Percentiles rank a stretch among this genome's conserved stretches.
Conservation (phyloP, 352 stramenopile species). For the Phytophthora europaea region DNA sequence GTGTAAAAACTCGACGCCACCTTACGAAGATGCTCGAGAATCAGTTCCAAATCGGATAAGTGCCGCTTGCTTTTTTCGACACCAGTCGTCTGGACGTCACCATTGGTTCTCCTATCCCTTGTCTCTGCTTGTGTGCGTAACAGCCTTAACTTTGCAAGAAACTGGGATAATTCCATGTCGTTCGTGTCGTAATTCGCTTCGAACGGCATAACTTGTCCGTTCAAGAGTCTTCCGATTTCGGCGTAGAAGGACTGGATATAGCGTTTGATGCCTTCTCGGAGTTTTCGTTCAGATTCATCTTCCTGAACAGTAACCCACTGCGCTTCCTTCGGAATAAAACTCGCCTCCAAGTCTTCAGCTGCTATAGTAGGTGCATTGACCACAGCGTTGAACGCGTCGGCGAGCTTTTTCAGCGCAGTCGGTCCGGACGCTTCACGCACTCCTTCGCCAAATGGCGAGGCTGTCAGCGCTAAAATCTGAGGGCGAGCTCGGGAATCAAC, state of each 20-base stretch:
- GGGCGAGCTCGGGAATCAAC: conserved; percentile 42
- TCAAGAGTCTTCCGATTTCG: conserved; percentile 34
- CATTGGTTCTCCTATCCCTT: conserved; percentile 15
- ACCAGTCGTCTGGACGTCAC: conserved; percentile 17
- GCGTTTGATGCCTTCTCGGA: conserved; percentile 52
- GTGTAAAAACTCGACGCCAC: conserved; percentile 63
- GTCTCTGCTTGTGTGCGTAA: conserved; percentile 31
- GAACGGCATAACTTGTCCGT: conserved; percentile 50
- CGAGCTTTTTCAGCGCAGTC: conserved; percentile 49
- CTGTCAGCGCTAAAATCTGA: conserved; percentile 72
- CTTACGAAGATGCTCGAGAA: conserved; percentile 56
- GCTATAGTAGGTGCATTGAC: conserved; percentile 74
- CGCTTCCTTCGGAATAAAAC: conserved; percentile 65
- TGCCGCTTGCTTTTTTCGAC: conserved; percentile 29
- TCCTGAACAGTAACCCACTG: conserved; percentile 67
- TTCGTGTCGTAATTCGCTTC: conserved; percentile 61
- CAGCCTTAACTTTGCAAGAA: conserved; percentile 54
- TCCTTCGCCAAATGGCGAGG: conserved; percentile 77
- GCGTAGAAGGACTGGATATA: conserved; percentile 60
- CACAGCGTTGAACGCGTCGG: conserved; percentile 54
- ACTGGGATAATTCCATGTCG: conserved; percentile 63
- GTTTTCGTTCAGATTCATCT: conserved; percentile 39
- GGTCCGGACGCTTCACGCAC: conserved; percentile 49
- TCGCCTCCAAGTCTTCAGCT: conserved; percentile 52
- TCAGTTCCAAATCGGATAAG: conserved; percentile 49